Percentiles rank a stretch among this genome's conserved stretches.
Conservation (phyloP, 2,329 filamentous ascomycete species). For the Whalleya microplaca region DNA sequence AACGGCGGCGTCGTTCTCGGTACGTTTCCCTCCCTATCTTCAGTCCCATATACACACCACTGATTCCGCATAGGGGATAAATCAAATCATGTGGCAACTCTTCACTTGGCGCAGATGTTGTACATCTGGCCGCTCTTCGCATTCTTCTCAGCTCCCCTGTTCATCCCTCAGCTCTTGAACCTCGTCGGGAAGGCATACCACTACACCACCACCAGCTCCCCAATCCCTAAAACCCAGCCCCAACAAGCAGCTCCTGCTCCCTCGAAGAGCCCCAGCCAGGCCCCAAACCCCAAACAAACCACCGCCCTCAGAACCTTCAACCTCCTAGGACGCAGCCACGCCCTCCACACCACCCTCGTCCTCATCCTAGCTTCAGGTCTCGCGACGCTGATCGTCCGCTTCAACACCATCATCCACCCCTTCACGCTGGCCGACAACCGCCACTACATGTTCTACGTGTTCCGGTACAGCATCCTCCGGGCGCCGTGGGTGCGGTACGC, state of each 20-base stretch:
- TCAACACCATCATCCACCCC: conserved; percentile 92
- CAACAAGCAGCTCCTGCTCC: too few relatives aligned
- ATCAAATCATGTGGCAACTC: conserved; percentile 85
- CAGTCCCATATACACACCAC: conserved; percentile 2
- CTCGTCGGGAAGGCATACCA: conserved; percentile 28
- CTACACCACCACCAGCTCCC: neutral
- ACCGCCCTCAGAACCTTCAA: conserved; percentile 22
- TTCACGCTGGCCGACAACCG: conserved; percentile 96
- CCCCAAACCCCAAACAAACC: conserved; percentile 2
- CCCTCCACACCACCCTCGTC: conserved; percentile 42
- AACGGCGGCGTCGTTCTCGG: conserved; percentile 92
- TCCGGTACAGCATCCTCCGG: conserved; percentile 77
- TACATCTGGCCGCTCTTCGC: conserved; percentile 91
- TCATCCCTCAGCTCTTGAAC: conserved; percentile 57
- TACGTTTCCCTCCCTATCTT: conserved; percentile 40
- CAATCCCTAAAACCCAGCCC: too few relatives aligned
- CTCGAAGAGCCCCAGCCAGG: too few relatives aligned
- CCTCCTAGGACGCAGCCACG: conserved; percentile 37
- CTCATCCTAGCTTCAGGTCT: conserved; percentile 40
- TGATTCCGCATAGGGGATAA: conserved; percentile 72
- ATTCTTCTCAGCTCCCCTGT: conserved; percentile 86
- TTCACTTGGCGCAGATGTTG: conserved; percentile 90
- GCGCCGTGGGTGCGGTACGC: conserved; percentile 67
- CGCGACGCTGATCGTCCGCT: conserved; percentile 61
- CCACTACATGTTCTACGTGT: conserved; percentile 97